Conservation (phyloP, 2,329 filamentous ascomycete species). For the Aspergillus versicolor region DNA sequence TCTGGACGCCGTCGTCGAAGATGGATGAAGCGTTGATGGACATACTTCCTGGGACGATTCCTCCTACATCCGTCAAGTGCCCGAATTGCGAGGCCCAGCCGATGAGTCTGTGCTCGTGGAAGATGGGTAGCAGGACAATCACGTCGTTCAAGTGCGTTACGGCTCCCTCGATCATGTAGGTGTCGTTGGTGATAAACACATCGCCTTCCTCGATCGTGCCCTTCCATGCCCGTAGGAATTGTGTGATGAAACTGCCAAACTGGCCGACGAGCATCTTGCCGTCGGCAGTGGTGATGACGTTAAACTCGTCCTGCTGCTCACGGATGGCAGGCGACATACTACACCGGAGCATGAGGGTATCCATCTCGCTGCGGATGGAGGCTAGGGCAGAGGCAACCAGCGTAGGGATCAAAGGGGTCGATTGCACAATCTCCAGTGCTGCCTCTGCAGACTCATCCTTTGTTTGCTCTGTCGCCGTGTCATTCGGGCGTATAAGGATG, state of each 20-base stretch:
- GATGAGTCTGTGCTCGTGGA: slow-evolving; percentile 44
- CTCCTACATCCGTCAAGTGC: slow-evolving; percentile 48
- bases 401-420: slow-evolving; percentile 46
- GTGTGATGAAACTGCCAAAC: slow-evolving; percentile 51
- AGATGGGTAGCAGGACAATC: slow-evolving; percentile 51
- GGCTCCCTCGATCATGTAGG: slow-evolving; percentile 50
- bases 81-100: slow-evolving; percentile 54
- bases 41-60: slow-evolving; percentile 53
- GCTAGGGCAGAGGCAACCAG: slow-evolving; percentile 47
- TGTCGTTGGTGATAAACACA: slow-evolving; percentile 53
- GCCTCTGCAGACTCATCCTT: slow-evolving; percentile 37
- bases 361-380: slow-evolving; percentile 51
- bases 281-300: slow-evolving; percentile 50
- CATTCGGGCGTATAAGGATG: slow-evolving; percentile 47
- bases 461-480: slow-evolving; percentile 12
- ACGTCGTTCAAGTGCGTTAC: slow-evolving; percentile 53
- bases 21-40: slow-evolving; percentile 50
- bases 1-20: slow-evolving; percentile 52
- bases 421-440: slow-evolving; percentile 33
- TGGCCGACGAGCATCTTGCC: slow-evolving; percentile 55
- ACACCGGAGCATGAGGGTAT: slow-evolving; percentile 51
- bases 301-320: slow-evolving; percentile 55
- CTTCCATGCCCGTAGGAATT: slow-evolving; percentile 49
- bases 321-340: slow-evolving; percentile 53
- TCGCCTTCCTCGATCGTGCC: slow-evolving; percentile 51